Base-by-base conservation (phyloP, 192 early-diverging fungal species). In the Gryganskiella cystojenkinii region DNA sequence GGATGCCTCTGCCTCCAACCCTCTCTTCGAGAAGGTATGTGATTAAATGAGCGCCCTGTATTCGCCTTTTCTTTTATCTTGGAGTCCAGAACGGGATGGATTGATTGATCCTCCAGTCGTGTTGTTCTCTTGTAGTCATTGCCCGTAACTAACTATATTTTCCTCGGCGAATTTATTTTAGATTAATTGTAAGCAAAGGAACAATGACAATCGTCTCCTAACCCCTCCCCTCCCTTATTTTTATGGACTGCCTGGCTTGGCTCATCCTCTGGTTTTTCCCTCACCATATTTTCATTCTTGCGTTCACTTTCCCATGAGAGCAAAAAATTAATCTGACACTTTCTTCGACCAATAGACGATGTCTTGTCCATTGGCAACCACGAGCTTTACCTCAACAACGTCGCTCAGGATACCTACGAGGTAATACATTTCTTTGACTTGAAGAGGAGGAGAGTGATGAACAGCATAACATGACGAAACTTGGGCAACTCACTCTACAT, bases 1-100 rank as follows among this genome's bases (percentile, higher is more conserved):
- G 17, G 53, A 76, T 22, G 85, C 81, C 11, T 19, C 61, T n/a
- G 54, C 70, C 51, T 60, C 81, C 11, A 59, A 75, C 28, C 84
- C 84, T 15, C 49, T 85, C 22, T 69, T 84, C 28, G 19, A 67
- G 27, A 76, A 76, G 73, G 52, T 76, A 54, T 54, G 52, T 30
- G 51, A 14, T 14, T 25, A 3, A 1, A 13, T 57, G 33, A 4
- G n/a, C n/a, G n/a, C n/a, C n/a, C n/a, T n/a, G n/a, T n/a, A 46
- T 46, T 47, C 30, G 24, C 44, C 44, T 27, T 35, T 24, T 57
- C 20, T 14, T 45, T n/a, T 19, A 19, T 34, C 28, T n/a, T n/a
- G 37, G 37, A 40, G 37, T 9, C 7, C 7, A 40, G 5, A 9
- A 40, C 37, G 37, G 37, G 37, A 40, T 40, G 37, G 5, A 40